phyloP scores from a whole-genome alignment of 2,329 filamentous ascomycete genomes.

The Emergomyces orientalis region DNA sequence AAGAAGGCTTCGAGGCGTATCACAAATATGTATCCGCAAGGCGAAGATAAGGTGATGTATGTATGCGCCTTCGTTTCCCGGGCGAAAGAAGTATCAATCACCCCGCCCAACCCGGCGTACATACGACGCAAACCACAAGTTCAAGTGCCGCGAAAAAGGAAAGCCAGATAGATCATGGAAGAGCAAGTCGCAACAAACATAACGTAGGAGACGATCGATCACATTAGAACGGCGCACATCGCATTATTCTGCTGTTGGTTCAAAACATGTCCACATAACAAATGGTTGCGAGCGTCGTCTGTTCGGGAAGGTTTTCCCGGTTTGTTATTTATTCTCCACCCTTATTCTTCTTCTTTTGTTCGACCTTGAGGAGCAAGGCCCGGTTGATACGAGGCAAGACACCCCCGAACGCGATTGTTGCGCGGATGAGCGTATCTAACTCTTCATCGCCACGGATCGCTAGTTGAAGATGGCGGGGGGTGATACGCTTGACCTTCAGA shows the following conservation, averaged over 20 bases:
- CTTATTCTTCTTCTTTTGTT: conserved; percentile 90
- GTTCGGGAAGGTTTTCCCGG: conserved; percentile 13
- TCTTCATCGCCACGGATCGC: conserved; percentile 98
- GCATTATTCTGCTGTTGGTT: conserved; percentile 12
- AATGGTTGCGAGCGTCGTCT: conserved; percentile 8
- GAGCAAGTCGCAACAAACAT: not conserved
- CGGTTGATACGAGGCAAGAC: conserved; percentile 98
- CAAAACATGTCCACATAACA: conserved; percentile 1
- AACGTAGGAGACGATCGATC: conserved; percentile 5
- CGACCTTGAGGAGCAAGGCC: conserved; percentile 86
- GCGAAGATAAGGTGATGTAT: conserved; percentile 2
- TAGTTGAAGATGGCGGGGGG: conserved; percentile 91
- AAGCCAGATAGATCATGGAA: conserved; percentile 1
- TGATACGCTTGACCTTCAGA: conserved; percentile 99
- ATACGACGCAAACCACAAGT: not conserved
- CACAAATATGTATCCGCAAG: not conserved
- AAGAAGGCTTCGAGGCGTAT: not conserved
- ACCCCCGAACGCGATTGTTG: conserved; percentile 96
- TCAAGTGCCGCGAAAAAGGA: not conserved
- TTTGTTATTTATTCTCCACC: conserved; percentile 27
- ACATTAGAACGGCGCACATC: conserved; percentile 1
- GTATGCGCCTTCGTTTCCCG: not conserved
- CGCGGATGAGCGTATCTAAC: conserved; percentile 91
- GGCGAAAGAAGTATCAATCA: not conserved
- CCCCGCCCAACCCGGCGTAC: not conserved